Evolutionary conservation across 805 yeast genomes (phyloP).

Genomic region (Clavispora phyllophila): DNA sequence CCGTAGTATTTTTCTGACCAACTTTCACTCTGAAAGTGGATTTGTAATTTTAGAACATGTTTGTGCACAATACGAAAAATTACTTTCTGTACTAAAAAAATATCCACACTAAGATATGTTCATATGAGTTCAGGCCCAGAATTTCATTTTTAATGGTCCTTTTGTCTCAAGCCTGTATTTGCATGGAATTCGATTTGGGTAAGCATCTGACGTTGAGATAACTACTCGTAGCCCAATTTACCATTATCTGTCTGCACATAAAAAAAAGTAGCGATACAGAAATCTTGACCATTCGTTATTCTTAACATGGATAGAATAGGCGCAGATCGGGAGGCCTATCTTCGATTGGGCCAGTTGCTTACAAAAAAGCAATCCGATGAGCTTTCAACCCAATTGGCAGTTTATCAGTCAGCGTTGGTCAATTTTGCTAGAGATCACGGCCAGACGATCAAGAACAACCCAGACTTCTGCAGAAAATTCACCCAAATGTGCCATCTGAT

Average conservation of each 20-base stretch:
- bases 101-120: no score
- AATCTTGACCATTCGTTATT: neutral
- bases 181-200: no score
- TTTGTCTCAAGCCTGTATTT: no score
- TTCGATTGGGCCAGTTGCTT: constrained; percentile 47
- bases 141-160: no score
- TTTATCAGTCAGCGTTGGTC: constrained; percentile 73
- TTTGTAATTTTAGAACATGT: no score
- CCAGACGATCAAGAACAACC: constrained; percentile 57
- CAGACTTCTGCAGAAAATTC: constrained; percentile 65
- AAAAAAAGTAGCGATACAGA: neutral
- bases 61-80: no score
- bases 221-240: no score
- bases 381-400: constrained; percentile 63
- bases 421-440: constrained; percentile 72
- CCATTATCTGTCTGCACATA: neutral
- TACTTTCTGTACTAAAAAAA: no score
- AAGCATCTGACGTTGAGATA: no score
- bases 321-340: constrained; percentile 27
- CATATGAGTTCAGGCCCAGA: no score
- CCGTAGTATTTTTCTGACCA: no score
- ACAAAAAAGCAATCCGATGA: constrained; percentile 53
- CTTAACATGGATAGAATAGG: constrained; percentile 1
- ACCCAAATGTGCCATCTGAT: constrained; percentile 70
- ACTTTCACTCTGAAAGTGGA: no score